Conservation (phyloP, 352 stramenopile genomes). For the Elongisporangium senticosum region DNA sequence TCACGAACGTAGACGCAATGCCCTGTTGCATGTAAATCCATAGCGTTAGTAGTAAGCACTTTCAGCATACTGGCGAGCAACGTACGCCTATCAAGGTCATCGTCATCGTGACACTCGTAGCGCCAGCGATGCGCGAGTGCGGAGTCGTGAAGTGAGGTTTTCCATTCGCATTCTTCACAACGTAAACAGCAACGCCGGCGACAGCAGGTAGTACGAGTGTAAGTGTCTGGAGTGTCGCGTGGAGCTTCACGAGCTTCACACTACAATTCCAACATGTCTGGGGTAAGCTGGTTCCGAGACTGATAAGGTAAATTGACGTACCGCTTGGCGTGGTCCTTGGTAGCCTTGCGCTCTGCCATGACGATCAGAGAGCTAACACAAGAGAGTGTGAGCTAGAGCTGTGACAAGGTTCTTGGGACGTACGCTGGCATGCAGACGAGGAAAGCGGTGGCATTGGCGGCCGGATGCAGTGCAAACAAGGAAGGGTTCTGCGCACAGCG, state of each 20-base stretch:
- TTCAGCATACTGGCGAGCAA: neutral
- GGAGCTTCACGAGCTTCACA: slow-evolving; percentile 33
- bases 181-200: slow-evolving; percentile 35
- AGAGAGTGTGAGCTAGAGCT: slow-evolving; percentile 1
- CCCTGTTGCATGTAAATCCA: slow-evolving; percentile 15
- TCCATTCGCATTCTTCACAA: slow-evolving; percentile 48
- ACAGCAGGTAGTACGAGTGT: slow-evolving; percentile 36
- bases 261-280: slow-evolving; percentile 10
- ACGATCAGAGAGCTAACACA: slow-evolving; percentile 35
- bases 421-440: slow-evolving; percentile 53
- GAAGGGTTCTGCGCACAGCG: slow-evolving; percentile 38
- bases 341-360: slow-evolving; percentile 48
- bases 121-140: slow-evolving; percentile 55
- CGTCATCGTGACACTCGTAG: slow-evolving; percentile 28
- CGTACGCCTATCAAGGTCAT: slow-evolving; percentile 56
- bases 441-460: slow-evolving; percentile 40
- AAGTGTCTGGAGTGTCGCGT: slow-evolving; percentile 45
- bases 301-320: no score
- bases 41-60: neutral
- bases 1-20: slow-evolving; percentile 41
- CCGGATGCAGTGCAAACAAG: slow-evolving; percentile 50
- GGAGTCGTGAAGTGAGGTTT: slow-evolving; percentile 65
- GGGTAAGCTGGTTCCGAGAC: no score
- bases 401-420: neutral
- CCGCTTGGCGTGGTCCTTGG: slow-evolving; percentile 31